phyloP scores from a whole-genome alignment of 2,329 filamentous ascomycete genomes.

The Monosporascus cannonballus region DNA sequence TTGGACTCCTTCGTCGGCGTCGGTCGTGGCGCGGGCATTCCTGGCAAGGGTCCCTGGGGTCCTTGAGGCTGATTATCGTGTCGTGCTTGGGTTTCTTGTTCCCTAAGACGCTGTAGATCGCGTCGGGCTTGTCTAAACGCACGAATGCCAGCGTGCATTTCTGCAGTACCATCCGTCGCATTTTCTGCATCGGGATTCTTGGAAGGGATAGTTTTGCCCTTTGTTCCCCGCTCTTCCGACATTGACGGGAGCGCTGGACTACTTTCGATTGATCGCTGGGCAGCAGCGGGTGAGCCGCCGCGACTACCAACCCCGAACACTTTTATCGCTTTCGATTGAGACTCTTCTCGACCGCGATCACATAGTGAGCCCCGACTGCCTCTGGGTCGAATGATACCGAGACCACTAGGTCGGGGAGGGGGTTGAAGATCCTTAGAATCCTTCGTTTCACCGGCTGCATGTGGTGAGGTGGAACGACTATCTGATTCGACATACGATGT shows the following conservation, averaged over 20 bases:
- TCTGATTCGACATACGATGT: slow-evolving; percentile 64
- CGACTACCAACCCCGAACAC: slow-evolving; percentile 50
- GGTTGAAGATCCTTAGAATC: slow-evolving; percentile 25
- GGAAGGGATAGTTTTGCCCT: background rate
- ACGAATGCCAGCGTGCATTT: slow-evolving; percentile 44
- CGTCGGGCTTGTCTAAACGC: slow-evolving; percentile 53
- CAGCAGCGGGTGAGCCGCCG: slow-evolving; percentile 23
- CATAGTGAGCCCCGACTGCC: slow-evolving; percentile 62
- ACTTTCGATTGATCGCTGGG: slow-evolving; percentile 8
- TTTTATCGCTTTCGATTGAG: slow-evolving; percentile 52
- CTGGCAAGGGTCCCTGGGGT: slow-evolving; percentile 13
- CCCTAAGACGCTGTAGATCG: slow-evolving; percentile 50
- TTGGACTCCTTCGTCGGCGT: slow-evolving; percentile 18
- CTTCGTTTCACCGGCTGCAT: slow-evolving; percentile 25
- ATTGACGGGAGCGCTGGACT: background rate
- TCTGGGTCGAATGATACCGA: slow-evolving; percentile 60
- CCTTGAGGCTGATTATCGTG: slow-evolving; percentile 27
- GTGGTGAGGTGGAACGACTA: slow-evolving; percentile 39
- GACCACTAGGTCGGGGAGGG: slow-evolving; percentile 43
- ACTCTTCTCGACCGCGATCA: slow-evolving; percentile 34
- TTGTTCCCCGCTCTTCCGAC: slow-evolving; percentile 5
- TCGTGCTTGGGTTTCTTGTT: slow-evolving; percentile 41
- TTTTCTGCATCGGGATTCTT: slow-evolving; percentile 8
- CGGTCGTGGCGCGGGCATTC: slow-evolving; percentile 13
- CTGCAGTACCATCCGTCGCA: slow-evolving; percentile 11